A percentile compares a stretch with the other conserved stretches of the same genome.
Conservation (phyloP, 2,329 filamentous ascomycete species). For the Talaromyces verruculosus region DNA sequence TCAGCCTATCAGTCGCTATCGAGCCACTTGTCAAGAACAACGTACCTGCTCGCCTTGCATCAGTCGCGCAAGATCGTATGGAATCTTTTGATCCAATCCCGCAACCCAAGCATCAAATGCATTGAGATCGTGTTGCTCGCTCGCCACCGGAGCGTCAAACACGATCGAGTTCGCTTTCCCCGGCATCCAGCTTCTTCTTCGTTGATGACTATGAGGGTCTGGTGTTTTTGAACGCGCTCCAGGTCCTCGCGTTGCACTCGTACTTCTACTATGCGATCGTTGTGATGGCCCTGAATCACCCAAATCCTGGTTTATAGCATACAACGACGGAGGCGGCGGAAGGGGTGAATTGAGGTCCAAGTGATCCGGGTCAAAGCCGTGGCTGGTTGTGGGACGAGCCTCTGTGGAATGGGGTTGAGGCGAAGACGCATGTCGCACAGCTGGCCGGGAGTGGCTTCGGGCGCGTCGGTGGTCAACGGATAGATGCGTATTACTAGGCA, state of each 20-base stretch:
- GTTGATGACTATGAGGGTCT: constrained; percentile 27
- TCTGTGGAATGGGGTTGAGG: constrained; percentile 33
- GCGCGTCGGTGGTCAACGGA: constrained; percentile 24
- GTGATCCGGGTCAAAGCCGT: constrained; percentile 27
- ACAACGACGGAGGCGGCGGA: constrained; percentile 43
- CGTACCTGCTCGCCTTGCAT: constrained; percentile 54
- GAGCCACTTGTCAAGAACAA: constrained; percentile 7
- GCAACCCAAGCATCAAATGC: constrained; percentile 57
- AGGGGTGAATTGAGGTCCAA: constrained; percentile 34
- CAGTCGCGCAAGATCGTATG: constrained; percentile 56
- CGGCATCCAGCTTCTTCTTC: constrained; percentile 48
- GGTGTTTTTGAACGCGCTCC: constrained; percentile 32
- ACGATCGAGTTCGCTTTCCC: constrained; percentile 31
- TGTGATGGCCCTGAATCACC: constrained; percentile 30
- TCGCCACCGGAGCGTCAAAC: background rate
- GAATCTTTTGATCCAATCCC: constrained; percentile 56
- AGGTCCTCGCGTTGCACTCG: constrained; percentile 15
- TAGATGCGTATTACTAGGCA: constrained; percentile 24
- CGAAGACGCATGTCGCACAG: constrained; percentile 36
- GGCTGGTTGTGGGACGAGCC: constrained; percentile 29
- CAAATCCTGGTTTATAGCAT: constrained; percentile 39
- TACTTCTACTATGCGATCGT: constrained; percentile 34
- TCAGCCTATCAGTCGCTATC: background rate
- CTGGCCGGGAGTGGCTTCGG: constrained; percentile 34
- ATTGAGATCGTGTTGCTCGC: constrained; percentile 29